phyloP scores from a whole-genome alignment of 768 basidiomycete species.

The Amanita jacksonii region DNA sequence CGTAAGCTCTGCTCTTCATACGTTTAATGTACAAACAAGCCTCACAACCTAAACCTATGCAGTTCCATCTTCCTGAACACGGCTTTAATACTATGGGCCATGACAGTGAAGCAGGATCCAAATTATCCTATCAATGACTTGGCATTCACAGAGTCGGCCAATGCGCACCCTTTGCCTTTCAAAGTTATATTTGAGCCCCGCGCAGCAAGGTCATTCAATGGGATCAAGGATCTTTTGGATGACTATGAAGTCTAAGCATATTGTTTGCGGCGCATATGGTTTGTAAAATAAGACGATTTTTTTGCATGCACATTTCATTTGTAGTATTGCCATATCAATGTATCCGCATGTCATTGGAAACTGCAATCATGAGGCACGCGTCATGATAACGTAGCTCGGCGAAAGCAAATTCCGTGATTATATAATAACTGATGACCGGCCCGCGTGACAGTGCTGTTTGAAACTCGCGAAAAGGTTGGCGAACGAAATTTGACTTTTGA shows the following conservation, averaged over 20 bases:
- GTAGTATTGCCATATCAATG: too few species aligned
- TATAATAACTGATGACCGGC: too few species aligned
- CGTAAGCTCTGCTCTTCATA: constrained; percentile 16
- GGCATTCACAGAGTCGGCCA: constrained; percentile 55
- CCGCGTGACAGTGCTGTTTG: too few species aligned
- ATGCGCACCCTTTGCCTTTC: constrained; percentile 57
- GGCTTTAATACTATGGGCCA: constrained; percentile 57
- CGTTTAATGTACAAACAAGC: background rate
- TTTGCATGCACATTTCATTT: too few species aligned
- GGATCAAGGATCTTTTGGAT: constrained; percentile 29
- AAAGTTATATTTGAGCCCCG: constrained; percentile 47
- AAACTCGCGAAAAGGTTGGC: too few species aligned
- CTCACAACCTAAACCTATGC: background rate
- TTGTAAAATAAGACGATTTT: too few species aligned
- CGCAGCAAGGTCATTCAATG: constrained; percentile 20
- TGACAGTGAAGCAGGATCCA: constrained; percentile 43
- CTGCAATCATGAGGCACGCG: too few species aligned
- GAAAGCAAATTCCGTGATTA: too few species aligned
- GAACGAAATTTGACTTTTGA: too few species aligned
- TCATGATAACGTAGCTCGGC: too few species aligned
- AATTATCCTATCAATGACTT: constrained; percentile 46
- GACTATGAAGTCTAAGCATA: constrained; percentile 26
- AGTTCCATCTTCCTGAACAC: constrained; percentile 61
- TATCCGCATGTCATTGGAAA: too few species aligned
- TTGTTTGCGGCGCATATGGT: too few species aligned